phyloP scores from a whole-genome alignment of 192 early-diverging fungal genomes.

The Entomortierella beljakovae region DNA sequence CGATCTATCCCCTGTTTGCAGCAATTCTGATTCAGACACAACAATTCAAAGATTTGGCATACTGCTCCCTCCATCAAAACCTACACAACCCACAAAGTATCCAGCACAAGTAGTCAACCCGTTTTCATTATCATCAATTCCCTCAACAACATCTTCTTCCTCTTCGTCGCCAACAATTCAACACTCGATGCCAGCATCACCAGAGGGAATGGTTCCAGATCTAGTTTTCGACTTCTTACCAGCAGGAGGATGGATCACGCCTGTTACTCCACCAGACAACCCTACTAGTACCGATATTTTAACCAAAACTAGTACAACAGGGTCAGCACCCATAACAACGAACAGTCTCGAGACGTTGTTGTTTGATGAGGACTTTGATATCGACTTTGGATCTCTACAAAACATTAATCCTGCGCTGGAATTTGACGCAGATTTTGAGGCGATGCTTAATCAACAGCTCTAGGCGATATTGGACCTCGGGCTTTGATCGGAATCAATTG shows the following conservation, averaged over 20 bases:
- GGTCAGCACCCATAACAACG: background rate
- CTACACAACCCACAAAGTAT: too few relatives aligned
- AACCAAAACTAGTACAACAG: background rate
- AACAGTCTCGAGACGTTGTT: slow-evolving; percentile 15
- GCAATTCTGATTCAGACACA: background rate
- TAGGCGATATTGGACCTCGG: background rate
- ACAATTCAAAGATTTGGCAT: background rate
- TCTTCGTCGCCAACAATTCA: background rate
- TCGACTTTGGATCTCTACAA: slow-evolving; percentile 8
- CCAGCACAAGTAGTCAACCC: too few relatives aligned
- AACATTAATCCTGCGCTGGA: background rate
- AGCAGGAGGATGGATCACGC: slow-evolving; percentile 17
- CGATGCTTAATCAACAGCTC: slow-evolving; percentile 13
- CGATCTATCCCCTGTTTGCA: background rate
- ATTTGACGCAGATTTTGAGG: slow-evolving; percentile 29
- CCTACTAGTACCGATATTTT: background rate
- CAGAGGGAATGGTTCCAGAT: background rate
- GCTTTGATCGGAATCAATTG: background rate
- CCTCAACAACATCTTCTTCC: background rate
- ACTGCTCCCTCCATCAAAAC: too few relatives aligned
- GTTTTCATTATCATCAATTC: background rate
- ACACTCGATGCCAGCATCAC: background rate
- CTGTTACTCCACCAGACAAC: slow-evolving; percentile 29
- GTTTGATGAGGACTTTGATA: slow-evolving; percentile 19
- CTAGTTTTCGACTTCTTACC: slow-evolving; percentile 23